These are phyloP conservation scores for Scleroderma citrinum DNA, from an alignment of 768 basidiomycete genomes.

Conservation along the genomic window DNA sequence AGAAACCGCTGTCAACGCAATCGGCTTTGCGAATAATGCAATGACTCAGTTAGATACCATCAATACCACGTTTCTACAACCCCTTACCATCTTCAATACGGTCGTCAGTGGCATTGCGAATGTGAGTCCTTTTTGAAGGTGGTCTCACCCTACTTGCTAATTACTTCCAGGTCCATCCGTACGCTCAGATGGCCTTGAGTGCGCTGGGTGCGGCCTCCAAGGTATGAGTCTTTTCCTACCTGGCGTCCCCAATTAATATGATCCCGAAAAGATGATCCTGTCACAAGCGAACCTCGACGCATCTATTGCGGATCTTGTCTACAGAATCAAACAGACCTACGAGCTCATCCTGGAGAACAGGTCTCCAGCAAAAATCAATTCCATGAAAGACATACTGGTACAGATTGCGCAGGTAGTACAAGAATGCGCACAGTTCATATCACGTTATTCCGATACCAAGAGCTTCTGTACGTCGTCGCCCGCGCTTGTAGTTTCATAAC, in stretches of 20 bases:
- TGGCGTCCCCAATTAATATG: background rate
- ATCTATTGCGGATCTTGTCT: background rate
- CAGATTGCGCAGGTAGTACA: conserved; percentile 14
- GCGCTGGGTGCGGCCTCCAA: background rate
- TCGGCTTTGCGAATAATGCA: background rate
- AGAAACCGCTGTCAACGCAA: background rate
- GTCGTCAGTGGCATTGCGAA: background rate
- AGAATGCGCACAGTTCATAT: conserved; percentile 25
- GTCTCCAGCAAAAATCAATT: background rate
- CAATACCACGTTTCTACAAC: background rate
- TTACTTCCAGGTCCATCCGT: conserved; percentile 1
- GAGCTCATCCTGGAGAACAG: background rate
- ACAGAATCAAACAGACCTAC: background rate
- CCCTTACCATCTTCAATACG: background rate
- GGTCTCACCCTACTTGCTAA: background rate
- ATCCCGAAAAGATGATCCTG: background rate
- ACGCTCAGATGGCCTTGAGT: conserved; percentile 3
- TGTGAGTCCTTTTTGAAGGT: background rate
- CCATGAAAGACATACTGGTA: background rate
- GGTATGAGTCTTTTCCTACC: background rate
- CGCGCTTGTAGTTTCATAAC: background rate
- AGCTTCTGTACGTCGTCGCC: conserved; percentile 10
- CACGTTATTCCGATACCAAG: conserved; percentile 19
- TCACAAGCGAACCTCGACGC: conserved; percentile 3
- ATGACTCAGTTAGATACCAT: background rate